These are phyloP conservation scores for Talaromyces islandicus DNA, from an alignment of 2,329 filamentous ascomycete genomes.

Conservation along the genomic window DNA sequence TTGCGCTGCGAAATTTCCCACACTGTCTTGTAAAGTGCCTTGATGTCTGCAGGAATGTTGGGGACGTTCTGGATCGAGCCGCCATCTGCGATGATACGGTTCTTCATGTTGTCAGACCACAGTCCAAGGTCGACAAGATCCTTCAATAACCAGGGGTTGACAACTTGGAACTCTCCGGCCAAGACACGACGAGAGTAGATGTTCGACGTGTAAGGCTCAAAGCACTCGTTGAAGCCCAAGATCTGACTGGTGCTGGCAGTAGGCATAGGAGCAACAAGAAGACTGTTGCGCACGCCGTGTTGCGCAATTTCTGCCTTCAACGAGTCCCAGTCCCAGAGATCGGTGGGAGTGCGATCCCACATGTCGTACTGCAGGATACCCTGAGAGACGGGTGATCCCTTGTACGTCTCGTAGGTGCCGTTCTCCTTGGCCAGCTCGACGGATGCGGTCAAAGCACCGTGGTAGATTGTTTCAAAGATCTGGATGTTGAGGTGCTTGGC, in stretches of 20 bases:
- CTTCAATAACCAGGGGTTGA: constrained; percentile 98
- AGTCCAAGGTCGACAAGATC: constrained; percentile 96
- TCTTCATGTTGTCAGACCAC: constrained; percentile 99
- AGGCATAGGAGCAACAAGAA: constrained; percentile 94
- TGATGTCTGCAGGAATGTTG: constrained; percentile 93
- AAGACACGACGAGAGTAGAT: constrained; percentile 98
- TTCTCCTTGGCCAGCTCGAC: constrained; percentile 76
- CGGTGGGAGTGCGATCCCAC: constrained; percentile 90
- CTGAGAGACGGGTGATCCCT: constrained; percentile 89
- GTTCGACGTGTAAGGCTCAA: constrained; percentile 99
- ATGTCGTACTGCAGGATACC: constrained; percentile 97
- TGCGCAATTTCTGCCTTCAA: constrained; percentile 89
- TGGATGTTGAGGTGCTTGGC: constrained; percentile 92
- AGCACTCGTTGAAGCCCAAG: constrained; percentile 98
- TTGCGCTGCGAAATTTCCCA: constrained; percentile 98
- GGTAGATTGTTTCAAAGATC: constrained; percentile 99
- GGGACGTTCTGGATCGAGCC: constrained; percentile 95
- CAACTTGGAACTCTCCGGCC: constrained; percentile 97
- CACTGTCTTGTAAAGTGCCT: constrained; percentile 97
- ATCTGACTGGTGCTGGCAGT: constrained; percentile 97
- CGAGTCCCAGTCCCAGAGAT: constrained; percentile 92
- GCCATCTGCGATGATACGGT: constrained; percentile 95
- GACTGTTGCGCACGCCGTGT: constrained; percentile 89
- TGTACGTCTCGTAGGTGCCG: constrained; percentile 82
- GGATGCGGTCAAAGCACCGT: constrained; percentile 85